Evolutionary conservation across 2,329 filamentous ascomycete genomes (phyloP), one percentile per base, ranked within the genome.

Genomic region (Hypoxylon sp.): DNA sequence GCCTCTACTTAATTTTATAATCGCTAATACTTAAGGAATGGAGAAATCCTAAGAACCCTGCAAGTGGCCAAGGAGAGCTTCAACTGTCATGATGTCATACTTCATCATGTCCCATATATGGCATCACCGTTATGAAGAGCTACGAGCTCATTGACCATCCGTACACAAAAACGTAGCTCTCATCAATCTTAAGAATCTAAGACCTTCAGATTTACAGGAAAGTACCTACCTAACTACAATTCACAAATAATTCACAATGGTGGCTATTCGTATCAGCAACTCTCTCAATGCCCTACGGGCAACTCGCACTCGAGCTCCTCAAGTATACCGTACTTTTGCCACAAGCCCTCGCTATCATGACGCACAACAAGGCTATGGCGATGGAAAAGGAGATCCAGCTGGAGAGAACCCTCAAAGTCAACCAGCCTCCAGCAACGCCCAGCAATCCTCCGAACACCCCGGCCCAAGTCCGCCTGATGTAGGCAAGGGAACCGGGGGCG

Each of bases 391-490:
- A 11, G 60, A 72, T 30, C 73, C 73, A 1, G 55, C 56, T 21
- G 68, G 60, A 12, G 68, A 72, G 30, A 63, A 70, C 20, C 73
- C 73, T 3, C 65, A 72, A 52, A 56, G 67, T 8, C 73, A 76
- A 55, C 68, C 68, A 2, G 20, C 51, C 0, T 61, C 70, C 8
- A 70, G 59, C 34, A 42, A 45, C 16, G 65, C 63, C 2, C 70
- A 72, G 51, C 57, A 71, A 12, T 51, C 67, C 6, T 64, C 62
- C 6, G 75, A 78, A 51, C 75, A 78, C 51, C 75, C 75, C 1
- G 74, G 75, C 2, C 75, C 74, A 4, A 55, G 63, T 6, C 68
- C 74, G 0, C 73, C 74, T 0, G 60, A 69, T 16, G 72, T 73
- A 37, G 74, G 73, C 17, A 63, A 74, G 58, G 70, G 69, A 7